Evolutionary conservation across 176 grass and related monocot species (phyloP), one percentile per base, ranked within the genome.

Genomic region (Zoysia pacifica): DNA sequence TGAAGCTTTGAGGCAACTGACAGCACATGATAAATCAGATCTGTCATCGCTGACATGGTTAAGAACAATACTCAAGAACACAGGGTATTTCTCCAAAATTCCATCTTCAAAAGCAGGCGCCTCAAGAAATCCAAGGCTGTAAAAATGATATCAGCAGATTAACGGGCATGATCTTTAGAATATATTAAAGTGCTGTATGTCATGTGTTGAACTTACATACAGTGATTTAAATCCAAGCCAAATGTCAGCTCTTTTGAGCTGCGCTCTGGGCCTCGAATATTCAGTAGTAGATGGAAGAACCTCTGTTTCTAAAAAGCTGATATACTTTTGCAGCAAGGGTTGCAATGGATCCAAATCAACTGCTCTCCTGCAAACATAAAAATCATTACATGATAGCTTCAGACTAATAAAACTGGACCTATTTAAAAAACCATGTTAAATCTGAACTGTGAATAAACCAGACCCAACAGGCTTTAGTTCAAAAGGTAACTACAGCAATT

Each of bases 221-320:
- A 98, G 69, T 98, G 95, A 92, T 87, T 98, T 98, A 87, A 98
- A 93, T 89, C 95, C 95, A 81, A 94, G 92, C 95, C 95, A 98
- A 83, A 98, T 82, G 78, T 98, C 87, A 0, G 82, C 67, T 78
- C 92, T 85, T 89, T 93, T 86, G 58, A 94, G 95, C 72, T 89
- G 95, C 80, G 93, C 81, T 84, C 95, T 94, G 66, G 90, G 88
- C 59, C 95, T 94, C 35, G 45, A 80, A 77, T 76, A 70, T 59
- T 94, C 87, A 51, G 69, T 78, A 67, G 72, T 87, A 73, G 92
- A 88, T 70, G 90, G 90, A 45, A 86, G 64, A 87, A 83, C 85
- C 62, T 98, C 95, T 12, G 65, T 80, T 91, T 98, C 95, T 70
- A 98, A 78, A 83, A 98, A 94, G 38, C 67, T 50, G 53, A 98